Percentiles rank a stretch among this genome's conserved stretches.
Evolutionary conservation across 768 basidiomycete species (phyloP).

Genomic region (Favolaschia claudopus): DNA sequence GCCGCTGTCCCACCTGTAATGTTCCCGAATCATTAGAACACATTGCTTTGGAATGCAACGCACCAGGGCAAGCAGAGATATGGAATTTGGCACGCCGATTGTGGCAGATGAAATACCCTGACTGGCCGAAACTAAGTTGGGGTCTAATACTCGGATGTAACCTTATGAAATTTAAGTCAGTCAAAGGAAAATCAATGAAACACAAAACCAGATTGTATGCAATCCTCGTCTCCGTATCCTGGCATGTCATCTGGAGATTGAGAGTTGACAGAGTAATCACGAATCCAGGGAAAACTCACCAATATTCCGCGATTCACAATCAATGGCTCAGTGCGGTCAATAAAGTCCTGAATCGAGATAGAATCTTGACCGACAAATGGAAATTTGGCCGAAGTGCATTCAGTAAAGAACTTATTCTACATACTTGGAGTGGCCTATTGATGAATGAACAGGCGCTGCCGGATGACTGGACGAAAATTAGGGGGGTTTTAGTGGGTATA

Average conservation of each 20-base stretch:
- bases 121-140: background rate
- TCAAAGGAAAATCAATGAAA: background rate
- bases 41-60: background rate
- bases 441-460: conserved; percentile 2
- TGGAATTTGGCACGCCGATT: background rate
- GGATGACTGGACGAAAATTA: background rate
- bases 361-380: background rate
- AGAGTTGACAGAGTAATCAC: background rate
- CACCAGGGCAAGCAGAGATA: background rate
- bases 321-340: too few relatives aligned
- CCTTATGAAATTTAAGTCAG: background rate
- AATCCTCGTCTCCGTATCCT: background rate
- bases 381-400: background rate
- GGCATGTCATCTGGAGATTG: conserved; percentile 2
- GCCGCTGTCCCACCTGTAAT: background rate
- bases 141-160: conserved; percentile 1
- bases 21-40: background rate
- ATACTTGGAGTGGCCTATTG: conserved; percentile 8
- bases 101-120: background rate
- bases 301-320: too few relatives aligned
- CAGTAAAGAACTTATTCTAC: background rate
- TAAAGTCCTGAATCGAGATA: background rate
- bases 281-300: background rate
- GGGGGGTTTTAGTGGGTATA: conserved; percentile 12
- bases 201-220: background rate